Base-by-base conservation (phyloP, 2,329 filamentous ascomycete species). In the Periconia sp. region DNA sequence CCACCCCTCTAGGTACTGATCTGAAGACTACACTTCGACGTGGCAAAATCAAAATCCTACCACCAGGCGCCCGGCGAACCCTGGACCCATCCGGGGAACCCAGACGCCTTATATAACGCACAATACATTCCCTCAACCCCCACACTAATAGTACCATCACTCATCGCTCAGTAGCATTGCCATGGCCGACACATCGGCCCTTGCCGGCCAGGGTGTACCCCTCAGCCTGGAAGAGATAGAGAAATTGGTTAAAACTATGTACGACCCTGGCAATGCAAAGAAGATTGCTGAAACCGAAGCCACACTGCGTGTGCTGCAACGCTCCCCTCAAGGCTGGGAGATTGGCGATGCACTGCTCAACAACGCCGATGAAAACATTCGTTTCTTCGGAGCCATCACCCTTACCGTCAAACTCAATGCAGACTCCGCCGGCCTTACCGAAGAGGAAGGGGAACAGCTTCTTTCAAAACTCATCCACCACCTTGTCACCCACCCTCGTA, bases 361-460 rank as follows among this genome's bases (percentile, higher is more conserved):
- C 47, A 85, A 85, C 56, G 77, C 83, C 19, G 86, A 90, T 61
- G 83, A 89, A 56, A 88, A 92, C 64, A 85, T 94, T 61, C 88
- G 89, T 59, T 97, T 97, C 75, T 96, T 96, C 70, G 94, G 91
- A 14, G 93, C 92, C 30, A 81, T 97, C 54, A 97, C 93, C 0
- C 88, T 97, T 61, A 95, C 91, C 47, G 86, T 97, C 64, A 99
- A 97, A 76, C 84, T 97, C 54, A 97, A 97, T 70, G 88, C 87
- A n/a, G 91, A 94, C 69, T 91, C 87, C 11, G 60, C 64, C 30
- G 61, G 62, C 8, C 50, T 75, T 47, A 68, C 60, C 30, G 67
- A 74, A 50, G 64, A 70, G 41, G 57, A 73, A 20, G 72, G 71
- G 6, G 61, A 65, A 41, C 69, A 73, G 53, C 57, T 75, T 15